phyloP scores from a whole-genome alignment of 2,329 filamentous ascomycete genomes.

The Aspergillus terreus region DNA sequence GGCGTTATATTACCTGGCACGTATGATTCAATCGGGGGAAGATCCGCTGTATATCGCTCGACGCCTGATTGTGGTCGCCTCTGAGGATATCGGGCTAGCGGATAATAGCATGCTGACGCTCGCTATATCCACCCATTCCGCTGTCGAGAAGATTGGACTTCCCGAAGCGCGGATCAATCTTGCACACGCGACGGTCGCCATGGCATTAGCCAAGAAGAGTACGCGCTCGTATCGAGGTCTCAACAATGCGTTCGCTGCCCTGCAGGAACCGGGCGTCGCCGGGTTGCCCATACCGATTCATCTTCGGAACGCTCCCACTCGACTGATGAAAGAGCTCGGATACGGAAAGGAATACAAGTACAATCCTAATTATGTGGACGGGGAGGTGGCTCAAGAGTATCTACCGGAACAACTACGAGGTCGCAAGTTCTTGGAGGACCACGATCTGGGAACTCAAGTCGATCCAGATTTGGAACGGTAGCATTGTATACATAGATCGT shows the following conservation, averaged over 20 bases:
- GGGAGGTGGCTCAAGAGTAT: slow-evolving; percentile 81
- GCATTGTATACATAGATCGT: too few species aligned
- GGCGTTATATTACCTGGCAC: slow-evolving; percentile 86
- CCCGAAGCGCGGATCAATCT: slow-evolving; percentile 92
- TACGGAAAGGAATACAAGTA: slow-evolving; percentile 95
- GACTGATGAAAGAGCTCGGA: slow-evolving; percentile 87
- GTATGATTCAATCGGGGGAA: slow-evolving; percentile 94
- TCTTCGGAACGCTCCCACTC: slow-evolving; percentile 85
- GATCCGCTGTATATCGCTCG: slow-evolving; percentile 90
- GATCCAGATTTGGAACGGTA: slow-evolving; percentile 60
- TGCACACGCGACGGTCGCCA: slow-evolving; percentile 78
- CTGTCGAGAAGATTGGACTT: slow-evolving; percentile 89
- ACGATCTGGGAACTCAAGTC: slow-evolving; percentile 72
- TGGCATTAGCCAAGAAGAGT: slow-evolving; percentile 78
- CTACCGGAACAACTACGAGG: slow-evolving; percentile 73
- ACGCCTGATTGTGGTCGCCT: slow-evolving; percentile 90
- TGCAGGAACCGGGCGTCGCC: slow-evolving; percentile 80
- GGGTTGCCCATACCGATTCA: slow-evolving; percentile 80
- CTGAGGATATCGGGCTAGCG: slow-evolving; percentile 87
- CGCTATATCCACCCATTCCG: slow-evolving; percentile 80
- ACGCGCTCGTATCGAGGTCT: slow-evolving; percentile 81
- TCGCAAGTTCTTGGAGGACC: slow-evolving; percentile 71
- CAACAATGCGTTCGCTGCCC: slow-evolving; percentile 72
- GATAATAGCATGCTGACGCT: slow-evolving; percentile 80
- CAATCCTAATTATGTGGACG: slow-evolving; percentile 83